phyloP scores from a whole-genome alignment of 83 land plant species.

The Isoetes engelmannii region DNA sequence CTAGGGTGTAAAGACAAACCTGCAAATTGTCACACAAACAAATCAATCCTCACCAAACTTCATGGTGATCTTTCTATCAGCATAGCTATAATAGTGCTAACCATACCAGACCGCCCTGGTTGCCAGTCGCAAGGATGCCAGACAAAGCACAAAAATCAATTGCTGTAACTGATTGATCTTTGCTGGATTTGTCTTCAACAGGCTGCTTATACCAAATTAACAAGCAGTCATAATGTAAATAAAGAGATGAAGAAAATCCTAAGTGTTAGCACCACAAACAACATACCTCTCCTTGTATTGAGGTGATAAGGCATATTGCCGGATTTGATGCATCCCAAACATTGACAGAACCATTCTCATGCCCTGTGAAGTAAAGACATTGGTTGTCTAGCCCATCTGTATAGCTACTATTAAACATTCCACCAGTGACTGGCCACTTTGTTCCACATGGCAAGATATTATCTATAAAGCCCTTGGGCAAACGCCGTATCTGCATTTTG shows the following conservation, averaged over 20 bases:
- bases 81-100: not conserved
- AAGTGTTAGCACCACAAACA: no score
- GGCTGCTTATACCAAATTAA: constrained; percentile 19
- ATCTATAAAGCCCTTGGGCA: constrained; percentile 11
- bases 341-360: constrained; percentile 52
- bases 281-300: constrained; percentile 38
- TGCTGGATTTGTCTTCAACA: constrained; percentile 26
- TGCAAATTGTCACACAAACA: not conserved
- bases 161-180: constrained; percentile 35
- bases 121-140: constrained; percentile 42
- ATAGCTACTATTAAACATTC: constrained; percentile 33
- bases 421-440: constrained; percentile 65
- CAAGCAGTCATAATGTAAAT: not conserved
- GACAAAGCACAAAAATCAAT: constrained; percentile 36
- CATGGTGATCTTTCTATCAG: no score
- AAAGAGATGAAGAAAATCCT: not conserved
- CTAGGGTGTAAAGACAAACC: constrained; percentile 3
- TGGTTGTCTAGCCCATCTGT: constrained; percentile 16
- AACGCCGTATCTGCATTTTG: constrained; percentile 29
- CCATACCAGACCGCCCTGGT: constrained; percentile 54
- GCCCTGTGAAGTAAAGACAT: constrained; percentile 47
- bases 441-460: constrained; percentile 20
- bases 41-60: no score
- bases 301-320: constrained; percentile 32
- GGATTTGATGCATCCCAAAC: constrained; percentile 70